Evolutionary conservation across 176 grass and related monocot genomes (phyloP), one percentile per base, ranked within the genome.

Genomic region (Dactylis glomerata): DNA sequence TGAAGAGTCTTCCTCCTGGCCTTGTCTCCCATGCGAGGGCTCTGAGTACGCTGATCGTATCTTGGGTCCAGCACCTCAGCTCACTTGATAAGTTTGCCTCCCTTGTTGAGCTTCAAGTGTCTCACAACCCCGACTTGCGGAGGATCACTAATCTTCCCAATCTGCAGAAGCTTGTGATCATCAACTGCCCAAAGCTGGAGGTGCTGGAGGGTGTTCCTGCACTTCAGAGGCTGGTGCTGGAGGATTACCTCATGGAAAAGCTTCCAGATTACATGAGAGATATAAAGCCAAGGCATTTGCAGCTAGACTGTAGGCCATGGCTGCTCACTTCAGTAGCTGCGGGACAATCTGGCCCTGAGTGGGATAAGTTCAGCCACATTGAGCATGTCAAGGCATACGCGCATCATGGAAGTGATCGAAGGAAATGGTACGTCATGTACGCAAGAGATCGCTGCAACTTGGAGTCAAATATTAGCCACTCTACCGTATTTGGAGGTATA

Each of bases 1-100:
- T 85, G 14, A 46, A 14, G 40, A 20, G 12, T 10, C 4, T 86
- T 24, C 75, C 75, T 33, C 36, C 22, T 19, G 64, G 84, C 2
- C 75, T 86, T 31, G 37, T 58, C 37, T 68, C 8, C 37, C 57
- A 77, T 76, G 73, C 72, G 14, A 72, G 63, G 40, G 19, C 33
- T 31, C 28, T 86, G 55, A 70, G 49, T n/a, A 30, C 10, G 0
- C 55, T 85, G 40, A 0, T 0, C 1, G 10, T 59, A 14, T 2
- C 44, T 0, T 2, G 20, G 0, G 63, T 52, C 16, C 26, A 78
- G 6, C 3, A 27, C 41, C 72, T 85, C 51, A 55, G 20, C 51
- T 55, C 51, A 55, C 20, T 55, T 55, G 51, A 55, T 15, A 55
- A n/a, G 51, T 55, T 55, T 55, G 20, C 51, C n/a, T n/a, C 51